A percentile compares a stretch with the other conserved stretches of the same genome.
Evolutionary conservation across 208 protist genomes (phyloP).

Genomic region (Eutreptiella sp.): DNA sequence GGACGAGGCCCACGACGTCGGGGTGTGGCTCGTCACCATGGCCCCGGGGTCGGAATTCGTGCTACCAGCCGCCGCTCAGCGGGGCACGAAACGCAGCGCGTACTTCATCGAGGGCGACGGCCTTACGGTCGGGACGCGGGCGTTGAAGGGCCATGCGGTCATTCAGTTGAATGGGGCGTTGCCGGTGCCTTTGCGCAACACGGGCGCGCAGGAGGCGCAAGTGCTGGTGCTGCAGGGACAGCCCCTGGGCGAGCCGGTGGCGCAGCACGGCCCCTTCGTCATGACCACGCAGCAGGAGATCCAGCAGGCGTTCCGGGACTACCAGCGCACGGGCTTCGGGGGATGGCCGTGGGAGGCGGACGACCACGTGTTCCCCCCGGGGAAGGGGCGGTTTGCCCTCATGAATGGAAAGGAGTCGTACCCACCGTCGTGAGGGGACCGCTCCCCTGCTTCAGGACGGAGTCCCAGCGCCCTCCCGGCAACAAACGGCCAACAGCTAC

Average conservation of each 20-base stretch:
- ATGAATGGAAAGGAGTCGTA: too few relatives aligned
- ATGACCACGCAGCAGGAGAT: conserved; percentile 85
- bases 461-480: too few relatives aligned
- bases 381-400: conserved; percentile 17
- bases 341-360: conserved; percentile 50
- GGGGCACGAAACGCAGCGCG: conserved; percentile 34
- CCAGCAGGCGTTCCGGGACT: conserved; percentile 69
- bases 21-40: conserved; percentile 44
- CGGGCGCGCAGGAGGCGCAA: conserved; percentile 26
- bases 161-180: conserved; percentile 31
- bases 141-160: conserved; percentile 17
- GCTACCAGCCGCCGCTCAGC: conserved; percentile 34
- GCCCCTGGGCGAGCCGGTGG: conserved; percentile 71
- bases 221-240: conserved; percentile 55
- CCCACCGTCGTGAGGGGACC: too few relatives aligned
- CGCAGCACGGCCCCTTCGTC: conserved; percentile 83
- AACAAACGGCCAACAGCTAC: too few relatives aligned
- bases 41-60: conserved; percentile 29
- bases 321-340: conserved; percentile 47
- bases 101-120: conserved; percentile 42
- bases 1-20: conserved; percentile 38
- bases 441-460: too few relatives aligned
- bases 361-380: conserved; percentile 45
- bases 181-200: conserved; percentile 32
- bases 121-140: background rate